Percentiles rank a stretch among this genome's conserved stretches.
Conservation (phyloP, 495 filamentous ascomycete genomes). For the Amniculicola lignicola region DNA sequence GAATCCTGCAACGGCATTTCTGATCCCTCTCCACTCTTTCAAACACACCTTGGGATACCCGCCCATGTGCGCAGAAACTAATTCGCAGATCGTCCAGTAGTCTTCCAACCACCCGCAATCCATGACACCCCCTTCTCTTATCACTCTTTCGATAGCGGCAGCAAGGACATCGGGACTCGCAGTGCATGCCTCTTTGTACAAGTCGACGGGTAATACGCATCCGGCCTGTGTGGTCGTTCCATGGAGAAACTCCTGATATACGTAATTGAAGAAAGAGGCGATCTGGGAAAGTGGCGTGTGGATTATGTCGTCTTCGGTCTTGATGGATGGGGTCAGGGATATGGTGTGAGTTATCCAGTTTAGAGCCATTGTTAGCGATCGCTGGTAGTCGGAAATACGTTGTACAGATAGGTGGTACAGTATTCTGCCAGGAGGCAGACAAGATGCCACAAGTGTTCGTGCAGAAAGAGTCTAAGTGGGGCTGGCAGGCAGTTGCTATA, state of each 20-base stretch:
- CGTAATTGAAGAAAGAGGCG: neutral
- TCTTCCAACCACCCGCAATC: conserved; percentile 17
- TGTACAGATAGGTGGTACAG: too few relatives aligned
- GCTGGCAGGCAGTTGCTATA: too few relatives aligned
- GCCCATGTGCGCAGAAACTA: neutral
- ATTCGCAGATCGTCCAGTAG: conserved; percentile 3
- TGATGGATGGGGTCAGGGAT: conserved; percentile 2
- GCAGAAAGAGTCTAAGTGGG: too few relatives aligned
- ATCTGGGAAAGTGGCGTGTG: neutral
- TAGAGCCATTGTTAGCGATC: conserved; percentile 10
- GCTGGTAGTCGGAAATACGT: too few relatives aligned
- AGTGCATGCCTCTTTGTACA: neutral
- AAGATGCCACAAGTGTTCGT: too few relatives aligned
- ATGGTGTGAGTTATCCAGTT: conserved; percentile 11
- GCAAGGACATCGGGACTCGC: neutral
- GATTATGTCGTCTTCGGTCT: conserved; percentile 4
- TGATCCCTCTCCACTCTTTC: conserved; percentile 1
- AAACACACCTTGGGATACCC: conserved; percentile 11
- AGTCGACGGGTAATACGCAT: neutral
- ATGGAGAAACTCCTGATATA: conserved; percentile 1
- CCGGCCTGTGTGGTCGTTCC: neutral
- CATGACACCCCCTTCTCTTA: conserved; percentile 7
- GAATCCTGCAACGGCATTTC: neutral
- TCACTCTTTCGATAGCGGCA: neutral
- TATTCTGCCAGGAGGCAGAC: too few relatives aligned